A percentile compares a stretch with the other conserved stretches of the same genome.
Conservation (phyloP, 768 basidiomycete genomes). For the Leccinum subtestaceum region DNA sequence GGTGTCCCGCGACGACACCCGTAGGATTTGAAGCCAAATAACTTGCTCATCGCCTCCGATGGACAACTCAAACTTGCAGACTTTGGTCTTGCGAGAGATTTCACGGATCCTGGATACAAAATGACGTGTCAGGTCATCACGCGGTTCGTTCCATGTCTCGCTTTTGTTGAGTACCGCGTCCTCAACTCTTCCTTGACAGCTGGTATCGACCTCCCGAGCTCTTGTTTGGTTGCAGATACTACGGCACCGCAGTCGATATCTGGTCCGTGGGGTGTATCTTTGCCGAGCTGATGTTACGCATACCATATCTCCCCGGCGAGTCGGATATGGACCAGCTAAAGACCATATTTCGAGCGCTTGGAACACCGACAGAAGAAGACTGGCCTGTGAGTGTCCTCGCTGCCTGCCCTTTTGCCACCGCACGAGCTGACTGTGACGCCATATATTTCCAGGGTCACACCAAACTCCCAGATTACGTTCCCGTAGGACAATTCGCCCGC, state of each 20-base stretch:
- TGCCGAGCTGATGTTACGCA: constrained; percentile 94
- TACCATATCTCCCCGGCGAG: constrained; percentile 93
- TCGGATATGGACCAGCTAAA: constrained; percentile 97
- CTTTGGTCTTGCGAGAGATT: constrained; percentile 97
- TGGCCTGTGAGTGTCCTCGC: constrained; percentile 75
- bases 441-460: constrained; percentile 69
- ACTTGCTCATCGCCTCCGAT: constrained; percentile 86
- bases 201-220: constrained; percentile 99
- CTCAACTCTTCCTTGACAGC: constrained; percentile 39
- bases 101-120: constrained; percentile 89
- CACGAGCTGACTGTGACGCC: not conserved
- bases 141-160: constrained; percentile 49
- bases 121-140: constrained; percentile 99
- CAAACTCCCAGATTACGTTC: constrained; percentile 85
- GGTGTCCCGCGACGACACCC: not conserved
- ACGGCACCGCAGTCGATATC: constrained; percentile 88
- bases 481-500: constrained; percentile 83
- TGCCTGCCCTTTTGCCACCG: not conserved
- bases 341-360: constrained; percentile 89
- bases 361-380: constrained; percentile 94
- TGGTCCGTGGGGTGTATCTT: constrained; percentile 99
- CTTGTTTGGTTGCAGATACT: constrained; percentile 86
- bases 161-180: not conserved
- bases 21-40: constrained; percentile 98
- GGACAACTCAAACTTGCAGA: constrained; percentile 97